A percentile compares a stretch with the other conserved stretches of the same genome.
Conservation (phyloP, 2,329 filamentous ascomycete species). For the Apiospora aurea region DNA sequence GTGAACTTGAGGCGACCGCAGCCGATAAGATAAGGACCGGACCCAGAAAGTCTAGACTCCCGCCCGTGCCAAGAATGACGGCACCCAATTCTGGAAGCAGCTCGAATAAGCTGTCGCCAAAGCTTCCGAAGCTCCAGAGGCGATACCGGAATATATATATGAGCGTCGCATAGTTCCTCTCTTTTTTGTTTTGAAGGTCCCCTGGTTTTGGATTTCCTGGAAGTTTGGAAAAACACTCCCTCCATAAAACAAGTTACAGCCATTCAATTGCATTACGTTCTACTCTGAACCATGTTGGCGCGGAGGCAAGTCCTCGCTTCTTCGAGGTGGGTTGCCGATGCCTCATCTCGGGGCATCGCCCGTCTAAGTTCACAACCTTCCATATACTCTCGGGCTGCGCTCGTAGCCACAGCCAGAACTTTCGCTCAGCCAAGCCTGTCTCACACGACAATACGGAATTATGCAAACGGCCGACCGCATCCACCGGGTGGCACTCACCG, state of each 20-base stretch:
- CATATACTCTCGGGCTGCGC: conserved; percentile 34
- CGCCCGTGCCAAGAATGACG: conserved; percentile 29
- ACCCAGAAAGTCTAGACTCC: conserved; percentile 3
- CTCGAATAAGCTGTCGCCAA: conserved; percentile 26
- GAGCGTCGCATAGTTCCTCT: background rate
- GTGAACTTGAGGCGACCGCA: background rate
- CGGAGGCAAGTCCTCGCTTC: conserved; percentile 46
- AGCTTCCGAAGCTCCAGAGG: conserved; percentile 13
- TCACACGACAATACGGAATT: conserved; percentile 51
- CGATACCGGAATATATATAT: background rate
- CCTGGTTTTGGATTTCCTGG: background rate
- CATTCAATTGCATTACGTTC: background rate
- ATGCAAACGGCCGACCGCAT: conserved; percentile 78
- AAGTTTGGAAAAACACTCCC: background rate
- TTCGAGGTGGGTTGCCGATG: conserved; percentile 43
- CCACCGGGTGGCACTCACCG: conserved; percentile 92
- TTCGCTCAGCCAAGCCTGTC: conserved; percentile 33
- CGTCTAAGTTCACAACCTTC: conserved; percentile 34
- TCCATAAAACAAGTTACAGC: background rate
- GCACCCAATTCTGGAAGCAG: conserved; percentile 27
- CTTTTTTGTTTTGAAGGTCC: background rate
- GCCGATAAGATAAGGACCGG: conserved; percentile 14
- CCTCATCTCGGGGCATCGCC: conserved; percentile 36
- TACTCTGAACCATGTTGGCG: conserved; percentile 46
- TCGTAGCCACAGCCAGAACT: conserved; percentile 30